Evolutionary conservation across 108 stramenopile genomes (phyloP), one percentile per base, ranked within the genome.

Genomic region (Bacterosira constricta): DNA sequence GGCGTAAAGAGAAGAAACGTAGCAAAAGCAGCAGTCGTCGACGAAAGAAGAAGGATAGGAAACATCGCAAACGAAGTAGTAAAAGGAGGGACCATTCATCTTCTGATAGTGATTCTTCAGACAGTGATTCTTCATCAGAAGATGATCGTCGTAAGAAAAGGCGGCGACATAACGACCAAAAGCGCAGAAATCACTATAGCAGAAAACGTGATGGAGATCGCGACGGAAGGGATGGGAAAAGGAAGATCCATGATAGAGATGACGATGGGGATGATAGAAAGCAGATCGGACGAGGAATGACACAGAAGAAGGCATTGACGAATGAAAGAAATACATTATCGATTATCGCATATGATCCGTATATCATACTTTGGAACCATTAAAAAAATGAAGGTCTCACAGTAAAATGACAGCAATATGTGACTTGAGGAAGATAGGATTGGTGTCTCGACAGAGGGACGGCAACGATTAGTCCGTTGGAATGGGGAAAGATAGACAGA

Each of bases 1-100:
- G 45, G 59, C 46, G 34, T 66, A 85, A 67, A 69, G 70, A 78
- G 36, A 52, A 63, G 66, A 81, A 63, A 74, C 55, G 61, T 63
- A 64, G 62, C 53, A 81, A 69, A 59, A 81, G 62, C 49, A 56
- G 59, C 29, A 63, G 64, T 39, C 61, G 46, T 20, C 54, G 68
- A 36, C 64, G 63, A 49, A 74, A 58, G 30, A 86, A 64, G 68
- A 75, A 69, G 25, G 13, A 64, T 13, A 70, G 57, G 1, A 76
- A 80, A 20, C 69, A 70, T 26, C 20, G 59, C 13, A 60, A 34
- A 56, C 32, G 55, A 7, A 69, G 47, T 45, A 45, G 64, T n/a
- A 55, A 71, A 50, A 65, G 53, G 15, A 75, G 69, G 52, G 82
- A 81, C 41, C 58, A 70, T 52, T 72, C 73, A 4, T 79, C 79